phyloP scores from a whole-genome alignment of 345 rosid genomes.

The Clausena lansium region DNA sequence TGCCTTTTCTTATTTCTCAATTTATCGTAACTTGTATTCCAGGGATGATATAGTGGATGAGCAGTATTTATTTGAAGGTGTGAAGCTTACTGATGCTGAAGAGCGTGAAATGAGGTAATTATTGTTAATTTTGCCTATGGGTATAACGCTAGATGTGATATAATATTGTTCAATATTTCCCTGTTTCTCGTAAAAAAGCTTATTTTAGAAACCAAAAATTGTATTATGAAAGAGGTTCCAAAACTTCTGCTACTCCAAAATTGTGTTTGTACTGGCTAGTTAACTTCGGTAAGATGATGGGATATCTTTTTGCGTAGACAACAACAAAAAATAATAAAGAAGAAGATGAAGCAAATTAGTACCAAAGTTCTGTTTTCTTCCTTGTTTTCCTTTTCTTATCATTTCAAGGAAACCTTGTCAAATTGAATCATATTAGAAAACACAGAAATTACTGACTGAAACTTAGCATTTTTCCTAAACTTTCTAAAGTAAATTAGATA shows the following conservation, averaged over 20 bases:
- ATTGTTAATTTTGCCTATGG: constrained; percentile 13
- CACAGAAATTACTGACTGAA: background rate
- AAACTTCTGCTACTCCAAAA: background rate
- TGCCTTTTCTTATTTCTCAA: background rate
- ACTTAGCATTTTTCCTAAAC: background rate
- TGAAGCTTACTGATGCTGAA: constrained; percentile 73
- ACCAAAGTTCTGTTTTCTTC: background rate
- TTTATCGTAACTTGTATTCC: constrained; percentile 16
- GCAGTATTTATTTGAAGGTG: constrained; percentile 74
- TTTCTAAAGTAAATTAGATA: background rate
- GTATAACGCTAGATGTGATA: background rate
- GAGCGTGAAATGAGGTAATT: constrained; percentile 57
- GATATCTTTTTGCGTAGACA: background rate
- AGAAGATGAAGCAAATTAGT: background rate
- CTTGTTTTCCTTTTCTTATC: background rate
- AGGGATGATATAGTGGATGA: constrained; percentile 95
- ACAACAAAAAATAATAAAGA: background rate
- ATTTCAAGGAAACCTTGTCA: background rate
- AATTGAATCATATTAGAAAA: background rate
- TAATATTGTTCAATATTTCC: background rate
- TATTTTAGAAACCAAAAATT: background rate
- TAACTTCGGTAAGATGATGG: background rate
- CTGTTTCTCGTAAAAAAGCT: background rate
- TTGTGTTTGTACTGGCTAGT: background rate
- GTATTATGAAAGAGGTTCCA: background rate